Conservation (phyloP, 768 basidiomycete species). For the Pulveroboletus sp. region DNA sequence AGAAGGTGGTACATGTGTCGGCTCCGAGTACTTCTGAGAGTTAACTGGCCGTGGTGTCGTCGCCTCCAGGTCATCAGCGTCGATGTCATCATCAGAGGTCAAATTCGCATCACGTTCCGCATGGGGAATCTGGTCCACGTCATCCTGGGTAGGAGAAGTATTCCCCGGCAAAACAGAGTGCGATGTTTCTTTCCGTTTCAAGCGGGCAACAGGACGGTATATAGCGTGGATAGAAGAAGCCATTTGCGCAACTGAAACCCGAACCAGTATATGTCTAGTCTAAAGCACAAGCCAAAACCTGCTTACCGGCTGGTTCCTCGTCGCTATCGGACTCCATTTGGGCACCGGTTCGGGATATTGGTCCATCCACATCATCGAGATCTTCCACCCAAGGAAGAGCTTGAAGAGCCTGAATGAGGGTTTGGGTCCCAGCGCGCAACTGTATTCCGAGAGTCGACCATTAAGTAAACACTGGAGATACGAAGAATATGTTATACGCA, state of each 20-base stretch:
- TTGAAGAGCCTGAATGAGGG: constrained; percentile 83
- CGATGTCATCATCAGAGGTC: constrained; percentile 49
- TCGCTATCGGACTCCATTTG: constrained; percentile 56
- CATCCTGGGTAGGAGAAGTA: constrained; percentile 7
- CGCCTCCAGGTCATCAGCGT: constrained; percentile 55
- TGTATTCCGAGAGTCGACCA: constrained; percentile 26
- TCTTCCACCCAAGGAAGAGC: constrained; percentile 75
- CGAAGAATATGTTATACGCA: constrained; percentile 34
- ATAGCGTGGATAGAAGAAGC: constrained; percentile 89
- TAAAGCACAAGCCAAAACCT: constrained; percentile 4
- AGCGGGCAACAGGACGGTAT: constrained; percentile 73
- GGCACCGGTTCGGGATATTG: constrained; percentile 37
- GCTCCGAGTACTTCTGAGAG: constrained; percentile 10
- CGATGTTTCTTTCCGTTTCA: constrained; percentile 39
- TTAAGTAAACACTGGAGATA: background rate
- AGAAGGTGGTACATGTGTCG: background rate
- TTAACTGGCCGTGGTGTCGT: constrained; percentile 38
- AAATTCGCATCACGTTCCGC: constrained; percentile 30
- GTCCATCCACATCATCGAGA: constrained; percentile 65
- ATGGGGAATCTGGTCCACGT: constrained; percentile 31
- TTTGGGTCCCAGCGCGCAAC: constrained; percentile 87
- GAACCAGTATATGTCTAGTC: background rate
- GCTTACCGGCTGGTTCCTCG: constrained; percentile 45
- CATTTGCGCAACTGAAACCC: constrained; percentile 40
- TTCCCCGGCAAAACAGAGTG: constrained; percentile 13